Evolutionary conservation across 768 basidiomycete genomes (phyloP).

Genomic region (Infundibulicybe gibba): DNA sequence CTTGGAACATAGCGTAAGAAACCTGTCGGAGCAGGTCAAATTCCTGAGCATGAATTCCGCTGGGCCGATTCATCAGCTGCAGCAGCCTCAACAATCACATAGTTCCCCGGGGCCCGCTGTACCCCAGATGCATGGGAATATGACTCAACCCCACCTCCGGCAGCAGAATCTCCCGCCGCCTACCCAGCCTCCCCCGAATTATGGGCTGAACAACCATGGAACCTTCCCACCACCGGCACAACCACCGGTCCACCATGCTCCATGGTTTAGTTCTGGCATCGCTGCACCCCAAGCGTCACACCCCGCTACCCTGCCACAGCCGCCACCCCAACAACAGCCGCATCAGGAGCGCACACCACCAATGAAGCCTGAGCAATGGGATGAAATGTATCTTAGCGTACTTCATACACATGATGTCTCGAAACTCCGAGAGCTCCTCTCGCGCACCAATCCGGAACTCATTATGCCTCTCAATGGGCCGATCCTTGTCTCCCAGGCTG

Average conservation of each 20-base stretch:
- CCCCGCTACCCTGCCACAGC: conserved; percentile 67
- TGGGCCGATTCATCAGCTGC: conserved; percentile 35
- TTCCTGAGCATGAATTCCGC: conserved; percentile 60
- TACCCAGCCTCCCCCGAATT: conserved; percentile 32
- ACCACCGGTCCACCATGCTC: conserved; percentile 33
- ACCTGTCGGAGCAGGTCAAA: conserved; percentile 80
- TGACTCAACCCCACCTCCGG: conserved; percentile 37
- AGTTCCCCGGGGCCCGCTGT: conserved; percentile 37
- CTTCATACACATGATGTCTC: conserved; percentile 70
- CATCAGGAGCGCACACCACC: conserved; percentile 50
- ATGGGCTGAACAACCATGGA: conserved; percentile 28
- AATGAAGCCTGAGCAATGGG: conserved; percentile 74
- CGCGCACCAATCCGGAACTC: conserved; percentile 72
- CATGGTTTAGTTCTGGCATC: conserved; percentile 64
- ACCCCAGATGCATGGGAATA: conserved; percentile 30
- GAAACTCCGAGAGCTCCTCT: conserved; percentile 72
- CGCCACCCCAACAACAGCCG: conserved; percentile 28
- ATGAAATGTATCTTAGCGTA: conserved; percentile 75
- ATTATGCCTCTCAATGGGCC: conserved; percentile 75
- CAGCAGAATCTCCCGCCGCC: conserved; percentile 37
- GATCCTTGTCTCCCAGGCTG: conserved; percentile 76
- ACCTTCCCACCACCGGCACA: conserved; percentile 33
- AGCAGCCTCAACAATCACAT: conserved; percentile 37
- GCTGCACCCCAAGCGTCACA: conserved; percentile 83
- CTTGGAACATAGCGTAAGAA: conserved; percentile 72